Evolutionary conservation across 495 filamentous ascomycete species (phyloP), one percentile per base, ranked within the genome.

Genomic region (Xylaria venustula): DNA sequence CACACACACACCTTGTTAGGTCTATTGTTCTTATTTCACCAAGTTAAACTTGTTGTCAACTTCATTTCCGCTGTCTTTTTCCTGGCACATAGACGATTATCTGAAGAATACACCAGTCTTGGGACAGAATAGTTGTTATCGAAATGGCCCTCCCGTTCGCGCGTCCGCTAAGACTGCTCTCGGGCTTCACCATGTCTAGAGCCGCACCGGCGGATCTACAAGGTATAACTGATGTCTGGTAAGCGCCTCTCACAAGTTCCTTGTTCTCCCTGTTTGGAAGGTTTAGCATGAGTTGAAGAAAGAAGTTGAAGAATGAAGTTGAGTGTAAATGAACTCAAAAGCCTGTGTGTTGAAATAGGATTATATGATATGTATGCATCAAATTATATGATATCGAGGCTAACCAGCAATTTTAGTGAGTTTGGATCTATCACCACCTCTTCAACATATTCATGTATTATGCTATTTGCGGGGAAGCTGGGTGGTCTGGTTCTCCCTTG

Each of bases 161-260:
- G 28, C 66, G 57, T 25, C 66, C 68, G n/a, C n/a, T 28, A 42
- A 58, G 46, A 0, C 25, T 71, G 12, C 63, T 66, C 32, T 25
- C 25, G 15, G 68, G 68, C 3, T 66, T 71, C 25, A 51, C 56
- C 1, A 51, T 71, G 61, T 58, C 61, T 26, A 56, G 68, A 51
- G 64, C 61, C 42, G 54, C 48, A 47, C 68, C 68, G 52, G 63
- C 47, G 17, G 68, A 71, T 40, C 51, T 58, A 37, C 30, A 36
- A 41, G 66, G 51, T 20, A 68, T 71, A 66, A 51, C 55, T 51
- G 46, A 53, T 17, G 64, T 68, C 41, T 71, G 68, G 68, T 71
- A 44, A 64, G 65, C 58, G 6, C 19, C 44, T 30, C 56, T 19
- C 11, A 11, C 34, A 7, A 34, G 30, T 34, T 34, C 11, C 5